Base-by-base conservation (phyloP, 2,329 filamentous ascomycete genomes). In the Cercospora sp. region DNA sequence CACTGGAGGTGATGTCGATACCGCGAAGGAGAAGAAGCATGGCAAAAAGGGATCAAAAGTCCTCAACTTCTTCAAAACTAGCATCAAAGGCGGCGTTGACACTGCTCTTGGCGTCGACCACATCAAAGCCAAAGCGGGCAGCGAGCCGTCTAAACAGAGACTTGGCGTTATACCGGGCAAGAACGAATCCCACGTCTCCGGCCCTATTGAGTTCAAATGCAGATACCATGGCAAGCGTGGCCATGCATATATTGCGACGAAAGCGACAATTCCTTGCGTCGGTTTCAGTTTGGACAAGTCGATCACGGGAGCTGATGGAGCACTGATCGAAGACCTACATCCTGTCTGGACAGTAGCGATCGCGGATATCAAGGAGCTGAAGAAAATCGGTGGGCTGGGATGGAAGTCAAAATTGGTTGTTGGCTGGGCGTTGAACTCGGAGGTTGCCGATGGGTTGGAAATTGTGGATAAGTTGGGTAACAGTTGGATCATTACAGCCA, bases 371-470 rank as follows among this genome's bases (percentile, higher is more conserved):
- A 81, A 78, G 61, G 91, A 94, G 78, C 76, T 96, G 63, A 90
- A 89, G 78, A 96, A 96, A 80, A 82, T 94, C 1, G 92, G 92
- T 4, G 92, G 92, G 0, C 83, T 94, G 40, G 91, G 92, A 0
- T 96, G 92, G 92, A 96, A 95, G 80, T 88, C 89, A 1, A 94
- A 93, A 81, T 81, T 95, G 61, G 85, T 95, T 1, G 90, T 95
- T 0, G 91, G 92, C 0, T 93, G 92, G 91, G 89, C 90, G 0
- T 85, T 92, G 74, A 86, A 88, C 0, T 85, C 88, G 59, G 89
- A 94, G 77, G 87, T 95, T 32, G 88, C 90, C 0, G 92, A 95
- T 80, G 91, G 91, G 0, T 73, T 96, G 71, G 84, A 91, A 71
- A 87, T 94, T 71, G 82, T 82, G 28, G 88, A 88, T n/a, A 82